phyloP scores from a whole-genome alignment of 2,329 filamentous ascomycete genomes.

The Coniochaeta sp. region DNA sequence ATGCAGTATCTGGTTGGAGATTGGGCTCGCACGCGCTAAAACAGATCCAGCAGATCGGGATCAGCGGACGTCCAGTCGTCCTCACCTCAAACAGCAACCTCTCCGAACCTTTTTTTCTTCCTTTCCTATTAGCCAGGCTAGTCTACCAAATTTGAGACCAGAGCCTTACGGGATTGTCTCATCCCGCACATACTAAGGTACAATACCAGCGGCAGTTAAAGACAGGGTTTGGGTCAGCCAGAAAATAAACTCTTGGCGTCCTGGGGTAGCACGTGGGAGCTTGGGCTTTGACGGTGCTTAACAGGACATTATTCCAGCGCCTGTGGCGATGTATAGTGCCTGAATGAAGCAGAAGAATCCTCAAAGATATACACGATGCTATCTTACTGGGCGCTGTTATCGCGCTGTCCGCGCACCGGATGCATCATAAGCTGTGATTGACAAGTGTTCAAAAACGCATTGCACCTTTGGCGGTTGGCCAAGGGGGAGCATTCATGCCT shows the following conservation, averaged over 20 bases:
- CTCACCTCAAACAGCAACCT: neutral
- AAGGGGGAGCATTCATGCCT: neutral
- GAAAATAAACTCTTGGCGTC: neutral
- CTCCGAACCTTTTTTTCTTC: neutral
- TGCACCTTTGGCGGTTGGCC: neutral
- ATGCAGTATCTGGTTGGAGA: neutral
- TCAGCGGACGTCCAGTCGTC: neutral
- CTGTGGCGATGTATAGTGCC: neutral
- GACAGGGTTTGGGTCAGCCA: neutral
- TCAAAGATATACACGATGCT: neutral
- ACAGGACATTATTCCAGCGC: neutral
- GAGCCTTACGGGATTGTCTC: neutral
- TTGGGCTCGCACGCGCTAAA: neutral
- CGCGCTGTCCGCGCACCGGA: neutral
- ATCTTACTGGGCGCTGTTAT: neutral
- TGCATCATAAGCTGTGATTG: neutral
- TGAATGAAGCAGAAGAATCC: neutral
- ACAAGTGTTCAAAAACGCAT: neutral
- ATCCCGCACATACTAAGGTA: neutral
- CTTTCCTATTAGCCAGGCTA: neutral
- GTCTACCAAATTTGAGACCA: neutral
- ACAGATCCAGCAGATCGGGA: neutral
- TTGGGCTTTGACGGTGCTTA: neutral
- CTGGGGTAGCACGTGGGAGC: neutral
- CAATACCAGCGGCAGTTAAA: neutral